Percentiles rank a stretch among this genome's conserved stretches.
phyloP scores from a whole-genome alignment of 805 yeast genomes.

The Priceomyces haplophilus region DNA sequence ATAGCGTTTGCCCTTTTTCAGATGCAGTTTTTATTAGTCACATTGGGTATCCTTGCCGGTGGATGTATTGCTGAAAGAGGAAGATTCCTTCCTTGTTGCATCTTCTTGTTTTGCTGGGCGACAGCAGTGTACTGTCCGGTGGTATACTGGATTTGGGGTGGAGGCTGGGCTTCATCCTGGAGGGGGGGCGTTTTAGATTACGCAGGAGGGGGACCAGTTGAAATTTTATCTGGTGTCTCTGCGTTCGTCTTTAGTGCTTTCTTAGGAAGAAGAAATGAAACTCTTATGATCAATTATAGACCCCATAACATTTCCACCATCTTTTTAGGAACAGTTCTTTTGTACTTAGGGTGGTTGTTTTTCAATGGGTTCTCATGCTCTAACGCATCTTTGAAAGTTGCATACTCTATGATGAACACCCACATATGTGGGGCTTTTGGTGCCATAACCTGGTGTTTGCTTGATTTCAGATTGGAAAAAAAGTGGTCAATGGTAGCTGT shows the following conservation, averaged over 20 bases:
- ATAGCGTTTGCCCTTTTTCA: slow-evolving; percentile 83
- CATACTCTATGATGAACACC: slow-evolving; percentile 89
- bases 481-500: slow-evolving; percentile 95
- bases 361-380: slow-evolving; percentile 90
- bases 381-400: slow-evolving; percentile 77
- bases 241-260: slow-evolving; percentile 85
- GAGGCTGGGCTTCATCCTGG: slow-evolving; percentile 80
- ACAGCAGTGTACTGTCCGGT: slow-evolving; percentile 91
- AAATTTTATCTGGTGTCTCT: slow-evolving; percentile 84
- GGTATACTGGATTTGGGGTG: slow-evolving; percentile 96
- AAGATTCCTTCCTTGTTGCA: slow-evolving; percentile 76
- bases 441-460: slow-evolving; percentile 85
- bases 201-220: slow-evolving; percentile 99
- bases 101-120: slow-evolving; percentile 83
- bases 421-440: slow-evolving; percentile 88
- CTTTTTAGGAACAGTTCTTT: slow-evolving; percentile 78
- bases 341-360: slow-evolving; percentile 96
- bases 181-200: slow-evolving; percentile 91
- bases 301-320: slow-evolving; percentile 94
- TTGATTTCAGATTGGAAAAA: slow-evolving; percentile 83
- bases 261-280: slow-evolving; percentile 70
- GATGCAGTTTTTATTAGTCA: slow-evolving; percentile 89
- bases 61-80: slow-evolving; percentile 89
- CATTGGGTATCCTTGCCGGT: slow-evolving; percentile 87
- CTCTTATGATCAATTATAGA: slow-evolving; percentile 80